Conservation (phyloP, 1,284 basidiomycete genomes). For the Ceratobasidium sp. region DNA sequence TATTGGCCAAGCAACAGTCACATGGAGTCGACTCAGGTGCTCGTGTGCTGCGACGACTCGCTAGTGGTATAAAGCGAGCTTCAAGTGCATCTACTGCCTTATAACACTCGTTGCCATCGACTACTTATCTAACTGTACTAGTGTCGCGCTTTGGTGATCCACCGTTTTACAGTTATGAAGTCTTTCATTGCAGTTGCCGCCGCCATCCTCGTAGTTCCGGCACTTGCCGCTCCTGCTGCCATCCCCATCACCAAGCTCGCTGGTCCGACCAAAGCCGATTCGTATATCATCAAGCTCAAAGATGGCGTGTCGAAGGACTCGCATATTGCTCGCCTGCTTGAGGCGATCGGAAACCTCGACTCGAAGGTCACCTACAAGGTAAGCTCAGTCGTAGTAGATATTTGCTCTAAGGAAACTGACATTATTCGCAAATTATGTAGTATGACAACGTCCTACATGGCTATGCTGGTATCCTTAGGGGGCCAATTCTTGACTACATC, state of each 20-base stretch:
- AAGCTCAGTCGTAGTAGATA: too few species aligned
- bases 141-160: not conserved
- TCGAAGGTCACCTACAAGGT: conserved; percentile 34
- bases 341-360: conserved; percentile 15
- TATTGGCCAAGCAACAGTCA: too few species aligned
- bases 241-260: conserved; percentile 23
- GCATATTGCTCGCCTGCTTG: conserved; percentile 19
- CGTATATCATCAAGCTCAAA: conserved; percentile 40
- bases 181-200: conserved; percentile 28
- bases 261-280: conserved; percentile 25
- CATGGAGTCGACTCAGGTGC: too few species aligned
- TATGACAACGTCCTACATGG: conserved; percentile 28
- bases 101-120: not conserved
- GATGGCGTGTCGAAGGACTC: conserved; percentile 37
- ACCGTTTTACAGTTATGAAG: not conserved
- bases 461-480: conserved; percentile 26
- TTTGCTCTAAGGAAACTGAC: too few species aligned
- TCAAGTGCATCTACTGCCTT: too few species aligned
- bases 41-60: too few species aligned
- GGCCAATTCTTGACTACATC: conserved; percentile 22
- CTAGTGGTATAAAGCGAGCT: too few species aligned
- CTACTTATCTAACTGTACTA: not conserved
- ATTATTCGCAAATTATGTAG: too few species aligned
- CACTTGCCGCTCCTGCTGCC: conserved; percentile 32
- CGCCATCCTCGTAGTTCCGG: conserved; percentile 29